Percentiles rank a stretch among this genome's conserved stretches.
Conservation (phyloP, 257 asterid species). For the Avicennia marina region DNA sequence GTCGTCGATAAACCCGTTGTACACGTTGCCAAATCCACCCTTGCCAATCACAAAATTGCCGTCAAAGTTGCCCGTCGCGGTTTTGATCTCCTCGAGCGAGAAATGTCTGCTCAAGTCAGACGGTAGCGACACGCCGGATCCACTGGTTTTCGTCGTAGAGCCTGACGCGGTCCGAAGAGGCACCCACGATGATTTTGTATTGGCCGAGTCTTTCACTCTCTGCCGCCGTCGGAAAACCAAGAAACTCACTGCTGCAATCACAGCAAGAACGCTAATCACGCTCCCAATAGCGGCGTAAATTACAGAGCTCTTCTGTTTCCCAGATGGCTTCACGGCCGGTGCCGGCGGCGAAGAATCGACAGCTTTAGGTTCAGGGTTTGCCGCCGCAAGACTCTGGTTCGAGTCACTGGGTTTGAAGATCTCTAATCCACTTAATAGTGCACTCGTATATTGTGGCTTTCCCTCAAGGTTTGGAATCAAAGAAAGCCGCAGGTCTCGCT, state of each 20-base stretch:
- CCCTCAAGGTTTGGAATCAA: slow-evolving; percentile 20
- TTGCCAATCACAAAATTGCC: slow-evolving; percentile 41
- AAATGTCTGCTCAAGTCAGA: slow-evolving; percentile 28
- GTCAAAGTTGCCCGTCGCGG: slow-evolving; percentile 61
- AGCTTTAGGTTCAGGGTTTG: slow-evolving; percentile 63
- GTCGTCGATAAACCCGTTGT: slow-evolving; percentile 38
- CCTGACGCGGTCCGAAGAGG: slow-evolving; percentile 12
- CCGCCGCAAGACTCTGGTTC: slow-evolving; percentile 57
- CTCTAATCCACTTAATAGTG: slow-evolving; percentile 76
- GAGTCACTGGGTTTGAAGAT: slow-evolving; percentile 63
- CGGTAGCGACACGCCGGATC: slow-evolving; percentile 77
- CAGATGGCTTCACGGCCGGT: background rate
- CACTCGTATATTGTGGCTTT: slow-evolving; percentile 32
- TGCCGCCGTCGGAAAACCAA: slow-evolving; percentile 27
- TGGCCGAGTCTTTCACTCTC: slow-evolving; percentile 22
- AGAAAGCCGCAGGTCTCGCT: slow-evolving; percentile 24
- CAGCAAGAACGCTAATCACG: slow-evolving; percentile 21
- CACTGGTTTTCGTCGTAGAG: slow-evolving; percentile 29
- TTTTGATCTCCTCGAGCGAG: slow-evolving; percentile 62
- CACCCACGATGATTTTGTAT: background rate
- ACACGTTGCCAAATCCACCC: slow-evolving; percentile 68
- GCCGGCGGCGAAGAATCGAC: slow-evolving; percentile 18
- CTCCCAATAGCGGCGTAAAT: slow-evolving; percentile 19
- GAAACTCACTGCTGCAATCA: slow-evolving; percentile 16
- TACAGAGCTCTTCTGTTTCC: background rate